Evolutionary conservation across 2,329 filamentous ascomycete species (phyloP).

Genomic region (Gremmenia infestans): DNA sequence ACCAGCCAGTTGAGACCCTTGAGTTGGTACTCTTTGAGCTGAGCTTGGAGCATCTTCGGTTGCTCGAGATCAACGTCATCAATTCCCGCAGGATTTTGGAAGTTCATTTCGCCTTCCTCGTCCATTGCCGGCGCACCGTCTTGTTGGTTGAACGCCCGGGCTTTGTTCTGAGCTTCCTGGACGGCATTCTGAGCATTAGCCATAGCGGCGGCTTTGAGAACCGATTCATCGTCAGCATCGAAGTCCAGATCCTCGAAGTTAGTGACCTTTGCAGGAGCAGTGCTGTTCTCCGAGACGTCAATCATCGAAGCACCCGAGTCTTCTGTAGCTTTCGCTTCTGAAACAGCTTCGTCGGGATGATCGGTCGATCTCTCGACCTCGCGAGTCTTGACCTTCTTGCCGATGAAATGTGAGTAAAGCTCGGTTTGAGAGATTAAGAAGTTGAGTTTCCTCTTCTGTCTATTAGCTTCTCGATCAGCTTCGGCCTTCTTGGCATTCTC

Average conservation of each 20-base stretch:
- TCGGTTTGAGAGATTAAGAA: slow-evolving; percentile 99
- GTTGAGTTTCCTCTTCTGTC: slow-evolving; percentile 98
- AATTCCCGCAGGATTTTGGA: slow-evolving; percentile 94
- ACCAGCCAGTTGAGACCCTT: slow-evolving; percentile 99
- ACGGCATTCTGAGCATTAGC: slow-evolving; percentile 96
- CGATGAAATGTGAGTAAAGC: slow-evolving; percentile 98
- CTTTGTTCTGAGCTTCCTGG: slow-evolving; percentile 88
- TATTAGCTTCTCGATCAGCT: slow-evolving; percentile 92
- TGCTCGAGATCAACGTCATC: slow-evolving; percentile 93
- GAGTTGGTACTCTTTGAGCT: slow-evolving; percentile 97
- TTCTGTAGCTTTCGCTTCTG: slow-evolving; percentile 42
- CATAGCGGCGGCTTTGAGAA: slow-evolving; percentile 76
- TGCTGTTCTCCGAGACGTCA: slow-evolving; percentile 49
- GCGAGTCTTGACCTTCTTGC: slow-evolving; percentile 97
- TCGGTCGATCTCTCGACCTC: slow-evolving; percentile 89
- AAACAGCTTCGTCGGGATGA: slow-evolving; percentile 63
- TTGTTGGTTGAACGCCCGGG: slow-evolving; percentile 82
- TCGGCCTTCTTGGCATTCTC: slow-evolving; percentile 96
- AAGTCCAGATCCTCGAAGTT: slow-evolving; percentile 95
- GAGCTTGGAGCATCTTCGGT: slow-evolving; percentile 85
- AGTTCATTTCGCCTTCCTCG: slow-evolving; percentile 97
- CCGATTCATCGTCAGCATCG: slow-evolving; percentile 86
- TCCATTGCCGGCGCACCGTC: slow-evolving; percentile 64
- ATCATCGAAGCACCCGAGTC: slow-evolving; percentile 33
- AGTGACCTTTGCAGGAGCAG: slow-evolving; percentile 68